Conservation (phyloP, 2,329 filamentous ascomycete species). For the Phialemonium atrogriseum region DNA sequence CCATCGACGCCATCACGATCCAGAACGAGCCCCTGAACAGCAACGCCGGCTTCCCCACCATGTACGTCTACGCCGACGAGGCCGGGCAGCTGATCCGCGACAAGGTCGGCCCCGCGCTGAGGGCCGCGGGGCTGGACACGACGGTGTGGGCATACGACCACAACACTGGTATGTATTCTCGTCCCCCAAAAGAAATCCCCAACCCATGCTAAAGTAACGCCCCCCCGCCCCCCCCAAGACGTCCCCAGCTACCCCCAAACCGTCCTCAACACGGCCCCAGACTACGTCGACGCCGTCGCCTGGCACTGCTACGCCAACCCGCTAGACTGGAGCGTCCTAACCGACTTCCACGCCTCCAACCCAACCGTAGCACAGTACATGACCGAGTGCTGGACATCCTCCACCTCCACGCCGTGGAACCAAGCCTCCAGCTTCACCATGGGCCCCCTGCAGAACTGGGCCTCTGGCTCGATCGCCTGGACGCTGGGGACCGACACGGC, state of each 20-base stretch:
- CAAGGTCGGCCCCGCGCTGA: conserved; percentile 28
- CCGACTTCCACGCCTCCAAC: conserved; percentile 29
- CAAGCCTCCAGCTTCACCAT: conserved; percentile 33
- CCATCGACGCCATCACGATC: conserved; percentile 32
- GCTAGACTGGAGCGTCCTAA: conserved; percentile 27
- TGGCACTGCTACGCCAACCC: conserved; percentile 33
- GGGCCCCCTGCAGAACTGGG: conserved; percentile 42
- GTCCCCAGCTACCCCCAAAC: conserved; percentile 26
- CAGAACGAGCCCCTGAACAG: conserved; percentile 36
- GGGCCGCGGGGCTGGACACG: conserved; percentile 27
- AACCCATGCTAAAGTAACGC: neutral
- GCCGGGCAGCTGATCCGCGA: conserved; percentile 26
- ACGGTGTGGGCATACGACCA: conserved; percentile 38
- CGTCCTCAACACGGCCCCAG: conserved; percentile 23
- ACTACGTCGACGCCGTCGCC: conserved; percentile 24
- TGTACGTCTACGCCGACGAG: conserved; percentile 29
- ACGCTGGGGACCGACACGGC: conserved; percentile 33
- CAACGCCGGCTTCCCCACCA: conserved; percentile 26
- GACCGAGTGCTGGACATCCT: conserved; percentile 38
- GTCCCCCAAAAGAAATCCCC: neutral
- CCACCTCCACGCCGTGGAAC: conserved; percentile 24
- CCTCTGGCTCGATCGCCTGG: conserved; percentile 34
- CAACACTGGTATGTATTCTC: conserved; percentile 28
- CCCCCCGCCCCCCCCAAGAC: too few species aligned
- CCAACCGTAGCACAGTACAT: conserved; percentile 34